phyloP scores from a whole-genome alignment of 345 rosid genomes.

The Kernera saxatilis region DNA sequence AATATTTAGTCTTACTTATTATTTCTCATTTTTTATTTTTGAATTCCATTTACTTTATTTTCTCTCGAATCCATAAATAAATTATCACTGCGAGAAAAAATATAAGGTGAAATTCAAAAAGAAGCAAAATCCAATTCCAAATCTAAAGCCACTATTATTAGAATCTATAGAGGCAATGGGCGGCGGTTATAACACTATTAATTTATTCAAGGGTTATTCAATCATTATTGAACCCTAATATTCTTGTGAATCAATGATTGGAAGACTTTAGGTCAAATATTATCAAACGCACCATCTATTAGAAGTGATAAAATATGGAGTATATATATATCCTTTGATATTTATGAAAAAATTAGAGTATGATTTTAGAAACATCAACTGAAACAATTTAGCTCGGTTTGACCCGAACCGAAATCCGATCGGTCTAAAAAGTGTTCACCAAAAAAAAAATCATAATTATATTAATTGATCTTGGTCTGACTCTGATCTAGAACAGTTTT shows the following conservation, averaged over 20 bases:
- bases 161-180: conserved; percentile 23
- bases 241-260: conserved; percentile 10
- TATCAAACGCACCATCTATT: conserved; percentile 12
- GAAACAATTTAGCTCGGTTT: not conserved
- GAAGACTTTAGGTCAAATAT: not conserved
- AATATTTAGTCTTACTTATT: not conserved
- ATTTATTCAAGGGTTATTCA: not conserved
- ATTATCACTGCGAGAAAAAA: not conserved
- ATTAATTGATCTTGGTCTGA: no score
- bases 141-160: not conserved
- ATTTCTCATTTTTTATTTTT: not conserved
- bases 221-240: conserved; percentile 4
- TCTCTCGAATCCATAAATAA: not conserved
- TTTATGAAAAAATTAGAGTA: not conserved
- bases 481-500: not conserved
- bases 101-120: not conserved
- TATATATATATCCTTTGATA: not conserved
- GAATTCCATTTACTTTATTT: not conserved
- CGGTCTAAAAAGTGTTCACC: not conserved
- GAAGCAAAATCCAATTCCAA: not conserved
- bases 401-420: not conserved
- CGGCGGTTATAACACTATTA: conserved; percentile 19
- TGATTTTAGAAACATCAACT: no score
- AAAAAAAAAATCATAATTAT: no score
- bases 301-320: not conserved